A percentile compares a stretch with the other conserved stretches of the same genome.
Evolutionary conservation across 2,329 filamentous ascomycete genomes (phyloP).

Genomic region (Exophiala mesophila): DNA sequence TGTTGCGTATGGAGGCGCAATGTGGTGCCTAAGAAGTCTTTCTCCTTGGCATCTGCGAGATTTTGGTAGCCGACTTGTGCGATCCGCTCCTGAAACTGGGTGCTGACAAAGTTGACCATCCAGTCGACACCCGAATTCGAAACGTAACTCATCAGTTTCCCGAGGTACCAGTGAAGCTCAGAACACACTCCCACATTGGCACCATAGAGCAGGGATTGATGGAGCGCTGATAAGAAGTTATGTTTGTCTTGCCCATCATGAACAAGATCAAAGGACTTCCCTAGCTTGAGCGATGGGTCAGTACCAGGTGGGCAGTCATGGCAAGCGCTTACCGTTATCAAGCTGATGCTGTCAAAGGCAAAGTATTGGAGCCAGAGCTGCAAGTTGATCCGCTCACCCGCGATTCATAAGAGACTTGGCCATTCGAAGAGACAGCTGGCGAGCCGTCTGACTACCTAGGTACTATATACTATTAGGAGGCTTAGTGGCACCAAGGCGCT

Average conservation of each 20-base stretch:
- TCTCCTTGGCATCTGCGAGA: slow-evolving; percentile 11
- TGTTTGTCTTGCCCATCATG: slow-evolving; percentile 28
- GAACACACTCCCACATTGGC: slow-evolving; percentile 40
- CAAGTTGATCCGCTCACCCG: slow-evolving; percentile 30
- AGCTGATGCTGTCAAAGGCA: slow-evolving; percentile 34
- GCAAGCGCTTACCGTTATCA: slow-evolving; percentile 27
- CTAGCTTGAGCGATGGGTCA: slow-evolving; percentile 25
- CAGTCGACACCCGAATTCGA: slow-evolving; percentile 29
- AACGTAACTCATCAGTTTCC: slow-evolving; percentile 28
- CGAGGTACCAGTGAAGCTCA: slow-evolving; percentile 30
- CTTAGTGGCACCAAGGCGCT: too few relatives aligned
- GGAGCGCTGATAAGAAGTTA: slow-evolving; percentile 33
- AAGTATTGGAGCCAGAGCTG: slow-evolving; percentile 37
- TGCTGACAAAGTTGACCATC: slow-evolving; percentile 30
- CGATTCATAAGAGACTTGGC: too few relatives aligned
- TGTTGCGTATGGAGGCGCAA: background rate
- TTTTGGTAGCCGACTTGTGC: background rate
- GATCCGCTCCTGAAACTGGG: slow-evolving; percentile 24
- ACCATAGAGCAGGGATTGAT: slow-evolving; percentile 33
- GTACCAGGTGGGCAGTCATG: slow-evolving; percentile 16
- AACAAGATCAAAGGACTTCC: slow-evolving; percentile 31
- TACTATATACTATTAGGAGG: too few relatives aligned
- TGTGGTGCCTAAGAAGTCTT: background rate
- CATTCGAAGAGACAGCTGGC: too few relatives aligned
- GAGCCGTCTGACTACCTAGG: too few relatives aligned